Base-by-base conservation (phyloP, 2,329 filamentous ascomycete species). In the Colletotrichum falcatum region DNA sequence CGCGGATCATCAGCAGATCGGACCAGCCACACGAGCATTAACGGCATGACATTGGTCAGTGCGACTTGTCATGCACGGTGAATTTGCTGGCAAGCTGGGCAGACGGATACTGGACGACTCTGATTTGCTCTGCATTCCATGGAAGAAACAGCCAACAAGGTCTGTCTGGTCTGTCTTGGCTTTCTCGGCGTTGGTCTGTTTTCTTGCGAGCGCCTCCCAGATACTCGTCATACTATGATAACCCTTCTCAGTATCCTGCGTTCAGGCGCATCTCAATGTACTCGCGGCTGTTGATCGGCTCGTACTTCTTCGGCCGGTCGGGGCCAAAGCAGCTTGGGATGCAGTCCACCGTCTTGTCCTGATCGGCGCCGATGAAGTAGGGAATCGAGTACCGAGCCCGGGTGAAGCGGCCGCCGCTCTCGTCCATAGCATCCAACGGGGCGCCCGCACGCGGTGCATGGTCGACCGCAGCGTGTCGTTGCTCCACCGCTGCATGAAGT, bases 371-470 rank as follows among this genome's bases (percentile, higher is more conserved):
- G 39, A 89, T 81, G 65, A 90, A 90, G 74, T 89, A 90, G 0
- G 88, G 87, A 62, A 90, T 90, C 11, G 88, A 90, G 72, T 88
- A 90, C 18, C 88, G 79, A 26, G 83, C 81, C 39, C 79, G 78
- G 3, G 85, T 87, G 80, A 87, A 83, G 4, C 80, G 63, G 46
- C 82, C 75, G 1, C 75, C 74, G 1, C 79, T 58, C 5, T 61
- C 63, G 18, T 39, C 42, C 9, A 69, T 53, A n/a, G n/a, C n/a
- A n/a, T 71, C 70, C 6, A 74, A 30, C 74, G 55, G 66, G 66
- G 66, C 30, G 61, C 66, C 16, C 48, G 61, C 20, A 61, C 61
- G 2, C 66, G 76, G 64, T 83, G 82, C 51, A 80, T 68, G 1
- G 78, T 81, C 14, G 80, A 79, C n/a, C 70, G 71, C 35, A 83